These are phyloP conservation scores for Ciborinia camelliae DNA, from an alignment of 2,329 filamentous ascomycete species.

Conservation along the genomic window DNA sequence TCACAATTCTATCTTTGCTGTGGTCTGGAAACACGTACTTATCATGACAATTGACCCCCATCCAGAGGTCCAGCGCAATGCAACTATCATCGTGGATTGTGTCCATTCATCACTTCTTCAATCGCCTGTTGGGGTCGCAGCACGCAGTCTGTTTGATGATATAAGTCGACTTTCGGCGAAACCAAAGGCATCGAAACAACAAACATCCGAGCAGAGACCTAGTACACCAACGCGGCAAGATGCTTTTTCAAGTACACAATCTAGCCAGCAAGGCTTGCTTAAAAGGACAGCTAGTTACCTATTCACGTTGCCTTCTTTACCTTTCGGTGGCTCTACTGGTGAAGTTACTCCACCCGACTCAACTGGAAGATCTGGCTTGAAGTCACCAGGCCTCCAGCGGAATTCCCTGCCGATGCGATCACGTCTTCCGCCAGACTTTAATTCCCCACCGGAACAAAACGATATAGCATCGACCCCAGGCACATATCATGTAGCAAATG, in stretches of 20 bases:
- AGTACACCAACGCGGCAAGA: conserved; percentile 36
- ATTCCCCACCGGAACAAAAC: conserved; percentile 67
- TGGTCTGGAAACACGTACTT: conserved; percentile 90
- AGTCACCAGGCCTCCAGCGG: conserved; percentile 31
- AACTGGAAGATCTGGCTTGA: conserved; percentile 27
- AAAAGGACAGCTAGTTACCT: conserved; percentile 63
- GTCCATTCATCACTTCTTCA: conserved; percentile 74
- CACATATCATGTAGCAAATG: conserved; percentile 71
- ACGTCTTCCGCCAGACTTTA: conserved; percentile 55
- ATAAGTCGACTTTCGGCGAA: conserved; percentile 54
- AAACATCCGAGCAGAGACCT: conserved; percentile 29
- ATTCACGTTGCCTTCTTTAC: conserved; percentile 52
- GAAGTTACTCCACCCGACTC: conserved; percentile 32
- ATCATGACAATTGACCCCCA: conserved; percentile 92
- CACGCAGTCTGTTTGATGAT: conserved; percentile 71
- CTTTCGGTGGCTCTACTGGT: conserved; percentile 44
- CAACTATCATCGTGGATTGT: conserved; percentile 80
- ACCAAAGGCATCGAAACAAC: conserved; percentile 42
- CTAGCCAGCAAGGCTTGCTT: conserved; percentile 55
- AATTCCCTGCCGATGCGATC: conserved; percentile 35
- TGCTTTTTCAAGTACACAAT: conserved; percentile 40
- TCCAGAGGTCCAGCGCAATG: conserved; percentile 85
- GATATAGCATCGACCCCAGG: conserved; percentile 63
- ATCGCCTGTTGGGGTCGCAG: conserved; percentile 69
- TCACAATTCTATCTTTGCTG: conserved; percentile 85